Evolutionary conservation across 306 rosid genomes (phyloP).

Genomic region (Malus sieversii): DNA sequence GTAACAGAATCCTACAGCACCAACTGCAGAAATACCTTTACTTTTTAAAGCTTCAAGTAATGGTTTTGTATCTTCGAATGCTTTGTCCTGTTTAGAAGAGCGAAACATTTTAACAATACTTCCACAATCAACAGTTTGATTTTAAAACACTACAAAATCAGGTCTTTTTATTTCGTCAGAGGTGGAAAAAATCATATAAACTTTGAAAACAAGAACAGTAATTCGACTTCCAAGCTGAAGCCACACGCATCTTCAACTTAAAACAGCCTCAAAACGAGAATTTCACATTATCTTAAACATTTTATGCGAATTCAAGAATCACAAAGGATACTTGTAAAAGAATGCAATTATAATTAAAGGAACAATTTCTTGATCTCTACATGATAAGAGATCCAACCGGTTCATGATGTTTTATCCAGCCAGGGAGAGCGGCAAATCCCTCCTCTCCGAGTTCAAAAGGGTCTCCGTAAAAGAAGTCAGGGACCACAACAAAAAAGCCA

Average conservation of each 20-base stretch:
- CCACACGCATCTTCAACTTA: background rate
- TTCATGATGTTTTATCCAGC: slow-evolving; percentile 37
- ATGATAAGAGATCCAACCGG: slow-evolving; percentile 25
- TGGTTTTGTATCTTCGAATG: slow-evolving; percentile 35
- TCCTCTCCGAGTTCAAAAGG: slow-evolving; percentile 32
- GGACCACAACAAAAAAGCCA: slow-evolving; percentile 56
- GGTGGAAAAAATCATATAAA: too few species aligned
- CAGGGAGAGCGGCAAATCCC: slow-evolving; percentile 13
- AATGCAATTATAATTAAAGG: background rate
- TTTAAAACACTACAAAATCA: background rate
- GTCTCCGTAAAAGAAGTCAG: slow-evolving; percentile 50
- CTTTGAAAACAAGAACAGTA: background rate
- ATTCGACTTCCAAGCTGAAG: background rate
- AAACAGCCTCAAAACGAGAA: background rate
- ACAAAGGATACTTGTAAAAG: too few species aligned
- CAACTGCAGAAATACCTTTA: slow-evolving; percentile 43
- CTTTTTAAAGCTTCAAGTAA: slow-evolving; percentile 44
- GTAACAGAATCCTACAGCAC: slow-evolving; percentile 65
- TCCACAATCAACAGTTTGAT: background rate
- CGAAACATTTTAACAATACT: background rate
- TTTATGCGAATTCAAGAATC: background rate
- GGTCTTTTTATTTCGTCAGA: background rate
- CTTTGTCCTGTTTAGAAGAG: slow-evolving; percentile 36
- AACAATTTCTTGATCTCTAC: background rate
- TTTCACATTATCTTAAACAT: background rate